phyloP scores from a whole-genome alignment of 148 eudicot species.

The Fagopyrum homotropicum region DNA sequence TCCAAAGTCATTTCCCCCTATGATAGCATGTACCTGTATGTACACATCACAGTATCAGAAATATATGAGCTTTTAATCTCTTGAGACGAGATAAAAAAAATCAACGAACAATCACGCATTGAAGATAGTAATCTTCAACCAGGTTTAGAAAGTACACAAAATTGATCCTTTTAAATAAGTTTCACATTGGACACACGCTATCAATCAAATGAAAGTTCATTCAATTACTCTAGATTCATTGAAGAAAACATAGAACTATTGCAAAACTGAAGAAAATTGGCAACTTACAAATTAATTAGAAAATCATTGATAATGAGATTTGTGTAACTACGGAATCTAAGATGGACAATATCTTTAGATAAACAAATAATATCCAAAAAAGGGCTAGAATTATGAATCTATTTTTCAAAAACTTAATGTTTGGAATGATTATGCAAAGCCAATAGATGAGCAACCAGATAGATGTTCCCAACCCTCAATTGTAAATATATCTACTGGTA shows the following conservation, averaged over 20 bases:
- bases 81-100: neutral
- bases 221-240: no score
- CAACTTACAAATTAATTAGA: neutral
- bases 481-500: neutral
- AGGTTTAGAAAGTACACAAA: no score
- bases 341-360: neutral
- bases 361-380: neutral
- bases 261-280: neutral
- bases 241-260: neutral
- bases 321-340: neutral
- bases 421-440: neutral
- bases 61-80: neutral
- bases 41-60: slow-evolving; percentile 17
- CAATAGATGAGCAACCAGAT: neutral
- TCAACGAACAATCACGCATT: neutral
- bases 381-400: neutral
- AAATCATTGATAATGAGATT: neutral
- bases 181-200: no score
- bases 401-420: neutral
- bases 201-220: no score
- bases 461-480: neutral
- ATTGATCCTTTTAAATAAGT: no score
- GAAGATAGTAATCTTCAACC: no score
- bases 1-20: slow-evolving; percentile 99
- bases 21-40: slow-evolving; percentile 75